Evolutionary conservation across 2,329 filamentous ascomycete species (phyloP), one percentile per base, ranked within the genome.

Genomic region (Sporothrix pallida): DNA sequence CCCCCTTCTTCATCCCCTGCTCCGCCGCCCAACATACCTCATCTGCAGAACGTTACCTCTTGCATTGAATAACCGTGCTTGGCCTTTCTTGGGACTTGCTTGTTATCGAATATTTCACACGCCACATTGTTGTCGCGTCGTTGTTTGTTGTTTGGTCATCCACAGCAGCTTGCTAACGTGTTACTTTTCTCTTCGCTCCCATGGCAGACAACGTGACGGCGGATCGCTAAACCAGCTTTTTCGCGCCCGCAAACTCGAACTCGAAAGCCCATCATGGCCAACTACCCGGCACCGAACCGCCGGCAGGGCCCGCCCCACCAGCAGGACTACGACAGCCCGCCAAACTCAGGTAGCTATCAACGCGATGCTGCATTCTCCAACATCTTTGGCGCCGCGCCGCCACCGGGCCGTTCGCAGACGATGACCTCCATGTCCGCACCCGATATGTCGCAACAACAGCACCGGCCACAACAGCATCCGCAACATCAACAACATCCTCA

Each of bases 281-380:
- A 90, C 79, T 89, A 89, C 78, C 70, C 86, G 86, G 75, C 85
- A 86, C 78, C 85, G 86, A 78, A 87, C 80, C 85, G 86, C 77
- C 80, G 79, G 74, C 79, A 78, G 42, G 65, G 71, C 37, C 76
- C 79, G 44, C 82, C 82, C 52, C 83, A 82, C 77, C 82, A 82
- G 70, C 82, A 83, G 73, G 84, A 86, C 77, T 87, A 88, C 86
- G 86, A 86, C 74, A 80, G 83, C 31, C 50, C 44, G 2, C 67
- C 71, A 4, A 67, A 60, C 3, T 80, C 84, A 72, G 84, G 86
- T 76, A 87, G 87, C 80, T 87, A 86, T 79, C 93, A 96, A 83
- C 92, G 96, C 84, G 95, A 99, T 89, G 93, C 94, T 78, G 96
- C 95, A 77, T 99, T 97, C 83, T 94, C 93, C 77, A 95, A 95